Evolutionary conservation across 441 rosid genomes (phyloP).

Genomic region (Theobroma grandiflorum): DNA sequence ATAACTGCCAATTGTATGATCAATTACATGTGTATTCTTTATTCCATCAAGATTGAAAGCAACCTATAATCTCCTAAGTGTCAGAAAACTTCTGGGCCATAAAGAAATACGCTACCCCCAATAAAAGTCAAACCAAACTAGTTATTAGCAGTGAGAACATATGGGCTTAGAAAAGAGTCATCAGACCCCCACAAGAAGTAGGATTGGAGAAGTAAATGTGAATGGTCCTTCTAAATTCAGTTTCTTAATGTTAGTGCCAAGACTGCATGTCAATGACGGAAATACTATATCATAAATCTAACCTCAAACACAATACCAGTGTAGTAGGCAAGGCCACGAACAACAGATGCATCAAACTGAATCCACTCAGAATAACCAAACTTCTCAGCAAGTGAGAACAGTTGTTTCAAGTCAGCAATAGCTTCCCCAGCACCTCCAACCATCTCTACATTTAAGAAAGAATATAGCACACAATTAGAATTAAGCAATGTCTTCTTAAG

Average conservation of each 20-base stretch:
- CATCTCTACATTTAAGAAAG: conserved; percentile 51
- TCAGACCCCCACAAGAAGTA: conserved; percentile 7
- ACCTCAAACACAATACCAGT: conserved; percentile 98
- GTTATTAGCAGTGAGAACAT: not conserved
- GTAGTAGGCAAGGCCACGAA: conserved; percentile 96
- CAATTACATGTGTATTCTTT: not conserved
- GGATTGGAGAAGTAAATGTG: not conserved
- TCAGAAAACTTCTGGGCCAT: not conserved
- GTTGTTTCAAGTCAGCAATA: conserved; percentile 71
- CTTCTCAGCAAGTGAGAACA: conserved; percentile 86
- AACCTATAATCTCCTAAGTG: not conserved
- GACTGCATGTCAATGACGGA: conserved; percentile 5
- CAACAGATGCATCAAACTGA: conserved; percentile 94
- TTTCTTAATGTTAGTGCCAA: conserved; percentile 8
- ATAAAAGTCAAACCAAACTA: not conserved
- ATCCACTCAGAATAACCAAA: conserved; percentile 93
- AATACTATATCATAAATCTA: conserved; percentile 33
- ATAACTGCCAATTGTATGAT: not conserved
- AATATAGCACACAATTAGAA: not conserved
- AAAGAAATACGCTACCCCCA: not conserved
- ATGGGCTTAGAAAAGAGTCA: not conserved
- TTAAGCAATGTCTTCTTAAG: not conserved
- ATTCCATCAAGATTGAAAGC: not conserved
- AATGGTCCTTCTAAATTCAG: not conserved
- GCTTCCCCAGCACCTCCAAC: conserved; percentile 89